Base-by-base conservation (phyloP, 2,329 filamentous ascomycete species). In the Cladosporium sp. region DNA sequence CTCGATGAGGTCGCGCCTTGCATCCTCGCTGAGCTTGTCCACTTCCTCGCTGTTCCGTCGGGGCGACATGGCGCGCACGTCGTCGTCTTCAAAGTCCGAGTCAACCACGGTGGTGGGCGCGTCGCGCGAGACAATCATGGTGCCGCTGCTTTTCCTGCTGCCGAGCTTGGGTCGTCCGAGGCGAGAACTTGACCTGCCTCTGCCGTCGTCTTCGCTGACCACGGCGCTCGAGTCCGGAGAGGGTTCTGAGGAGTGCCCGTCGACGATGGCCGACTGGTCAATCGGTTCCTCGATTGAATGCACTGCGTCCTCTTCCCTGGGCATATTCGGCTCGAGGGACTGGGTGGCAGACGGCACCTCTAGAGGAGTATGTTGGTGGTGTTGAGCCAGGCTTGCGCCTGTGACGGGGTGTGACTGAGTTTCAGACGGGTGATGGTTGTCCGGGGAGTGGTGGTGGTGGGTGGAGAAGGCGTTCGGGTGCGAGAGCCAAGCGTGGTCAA, bases 51-150 rank as follows among this genome's bases (percentile, higher is more conserved):
- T 94, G 57, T 89, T 95, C 61, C 92, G 77, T 59, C 92, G 78
- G 2, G 92, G 92, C 67, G 91, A 96, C 92, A 98, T 97, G 54
- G 89, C 87, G 62, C 92, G 78, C 54, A 93, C 91, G 67, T 96
- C 91, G 66, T 89, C 86, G 19, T 90, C 86, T 20, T 90, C 88
- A 59, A 90, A 87, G 55, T 88, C 79, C 49, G 82, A 71, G 54
- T 86, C 85, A 49, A 87, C 80, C 27, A 48, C 45, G 57, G 78
- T 84, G 30, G 61, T 55, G 11, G 57, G 55, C n/a, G 61, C 61
- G 61, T 89, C 85, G 54, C 87, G 80, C 19, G 85, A 82, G 5
- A 93, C 85, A 50, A 90, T 86, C 57, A 92, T 84, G 30, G 86
- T 88, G 47, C 86, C 86, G 65, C 86, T 91, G 63, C 83, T 86